Conservation (phyloP, 2,329 filamentous ascomycete species). For the Alternaria ventricosa region DNA sequence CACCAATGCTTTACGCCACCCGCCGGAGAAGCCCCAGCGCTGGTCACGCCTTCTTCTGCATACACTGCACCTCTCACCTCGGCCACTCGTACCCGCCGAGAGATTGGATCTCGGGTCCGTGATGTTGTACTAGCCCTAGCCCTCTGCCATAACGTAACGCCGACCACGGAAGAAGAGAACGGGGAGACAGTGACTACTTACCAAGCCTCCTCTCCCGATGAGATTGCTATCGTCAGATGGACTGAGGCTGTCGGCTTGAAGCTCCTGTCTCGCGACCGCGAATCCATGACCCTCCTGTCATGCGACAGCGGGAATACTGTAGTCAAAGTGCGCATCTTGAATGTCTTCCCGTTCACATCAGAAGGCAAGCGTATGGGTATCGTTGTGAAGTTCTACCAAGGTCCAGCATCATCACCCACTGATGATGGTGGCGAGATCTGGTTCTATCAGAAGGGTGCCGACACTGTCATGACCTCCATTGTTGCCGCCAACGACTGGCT, state of each 20-base stretch:
- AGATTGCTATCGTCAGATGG: constrained; percentile 97
- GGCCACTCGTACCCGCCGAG: constrained; percentile 83
- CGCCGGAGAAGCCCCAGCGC: constrained; percentile 39
- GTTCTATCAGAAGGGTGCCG: constrained; percentile 98
- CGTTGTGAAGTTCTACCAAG: constrained; percentile 78
- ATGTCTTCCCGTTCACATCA: constrained; percentile 96
- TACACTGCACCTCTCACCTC: constrained; percentile 66
- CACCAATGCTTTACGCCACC: constrained; percentile 75
- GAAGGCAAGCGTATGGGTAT: constrained; percentile 99
- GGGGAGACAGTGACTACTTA: constrained; percentile 82
- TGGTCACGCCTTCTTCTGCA: constrained; percentile 79
- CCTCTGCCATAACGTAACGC: constrained; percentile 96
- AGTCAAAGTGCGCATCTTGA: constrained; percentile 85
- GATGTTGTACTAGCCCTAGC: constrained; percentile 92
- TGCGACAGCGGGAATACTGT: constrained; percentile 74
- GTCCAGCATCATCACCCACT: constrained; percentile 49
- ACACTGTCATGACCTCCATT: constrained; percentile 97
- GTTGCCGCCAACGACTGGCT: constrained; percentile 98
- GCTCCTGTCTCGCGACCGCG: constrained; percentile 83
- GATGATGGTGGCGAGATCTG: constrained; percentile 79
- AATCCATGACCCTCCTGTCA: constrained; percentile 81
- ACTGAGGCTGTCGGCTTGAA: constrained; percentile 90
- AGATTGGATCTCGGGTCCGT: constrained; percentile 91
- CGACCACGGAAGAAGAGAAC: constrained; percentile 82
- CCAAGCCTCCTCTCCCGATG: constrained; percentile 95